Percentiles rank a stretch among this genome's conserved stretches.
Conservation (phyloP, 2,329 filamentous ascomycete species). For the Diaporthe ampelina region DNA sequence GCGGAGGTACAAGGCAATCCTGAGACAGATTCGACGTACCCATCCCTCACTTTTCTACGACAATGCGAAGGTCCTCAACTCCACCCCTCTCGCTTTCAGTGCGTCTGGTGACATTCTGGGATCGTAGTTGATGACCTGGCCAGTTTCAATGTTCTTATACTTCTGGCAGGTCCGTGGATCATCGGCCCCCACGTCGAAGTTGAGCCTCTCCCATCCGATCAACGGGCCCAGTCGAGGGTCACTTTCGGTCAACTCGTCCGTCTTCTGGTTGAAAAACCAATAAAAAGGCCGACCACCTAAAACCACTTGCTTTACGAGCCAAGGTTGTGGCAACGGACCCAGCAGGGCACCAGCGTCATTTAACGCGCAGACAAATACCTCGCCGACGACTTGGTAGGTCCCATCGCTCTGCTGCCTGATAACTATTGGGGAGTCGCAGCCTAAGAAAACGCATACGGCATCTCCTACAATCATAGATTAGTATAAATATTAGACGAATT, state of each 20-base stretch:
- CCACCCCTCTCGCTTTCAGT: not conserved
- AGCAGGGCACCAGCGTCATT: not conserved
- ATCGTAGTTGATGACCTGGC: not conserved
- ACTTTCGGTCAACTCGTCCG: not conserved
- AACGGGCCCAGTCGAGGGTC: not conserved
- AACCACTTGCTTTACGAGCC: not conserved
- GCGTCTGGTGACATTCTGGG: not conserved
- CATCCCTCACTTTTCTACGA: not conserved
- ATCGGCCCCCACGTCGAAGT: not conserved
- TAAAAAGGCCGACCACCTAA: not conserved
- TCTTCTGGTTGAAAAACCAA: not conserved
- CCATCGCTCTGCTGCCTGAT: not conserved
- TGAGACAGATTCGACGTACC: not conserved
- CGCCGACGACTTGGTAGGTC: not conserved
- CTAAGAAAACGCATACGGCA: not conserved
- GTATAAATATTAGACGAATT: not conserved
- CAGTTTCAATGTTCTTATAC: not conserved
- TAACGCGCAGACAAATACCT: not conserved
- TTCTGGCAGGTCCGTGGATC: not conserved
- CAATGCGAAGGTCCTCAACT: not conserved
- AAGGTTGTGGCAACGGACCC: conserved; percentile 1
- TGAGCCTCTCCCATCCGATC: not conserved
- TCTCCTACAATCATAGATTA: not conserved
- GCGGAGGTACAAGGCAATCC: not conserved
- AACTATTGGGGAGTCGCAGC: not conserved